Evolutionary conservation across 1,284 basidiomycete genomes (phyloP), one percentile per base, ranked within the genome.

Genomic region (Lentinus polychrous): DNA sequence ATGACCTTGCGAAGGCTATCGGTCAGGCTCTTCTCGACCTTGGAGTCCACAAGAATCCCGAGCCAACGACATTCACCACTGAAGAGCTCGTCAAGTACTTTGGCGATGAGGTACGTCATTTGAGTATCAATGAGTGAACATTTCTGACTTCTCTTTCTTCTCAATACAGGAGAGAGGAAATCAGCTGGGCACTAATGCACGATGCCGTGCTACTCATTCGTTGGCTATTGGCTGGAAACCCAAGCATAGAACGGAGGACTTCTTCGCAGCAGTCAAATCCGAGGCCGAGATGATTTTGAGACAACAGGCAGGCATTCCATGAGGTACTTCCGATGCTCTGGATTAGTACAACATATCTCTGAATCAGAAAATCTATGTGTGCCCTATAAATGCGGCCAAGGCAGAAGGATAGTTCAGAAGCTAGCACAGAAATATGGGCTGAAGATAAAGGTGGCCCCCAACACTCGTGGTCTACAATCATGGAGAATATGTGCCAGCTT

Each of bases 191-290:
- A 58, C 64, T 4, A 77, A 75, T 57, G 67, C 67, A 17, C 64
- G 74, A 17, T 67, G 64, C 36, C 60, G 66, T 4, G 70, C 66
- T 1, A 68, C 68, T 31, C 63, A 68, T 41, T 64, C 67, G 12
- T 64, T 67, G 43, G 58, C 62, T n/a, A 60, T 75, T 31, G 74
- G 73, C 2, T 71, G 68, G 69, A 61, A 58, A 43, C 62, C 68
- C 14, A 57, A 55, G 45, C 57, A 67, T 39, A 61, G 52, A 17
- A 66, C 54, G 5, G 49, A 55, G 35, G 67, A 69, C 46, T 60
- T 70, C 55, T 47, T 68, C 14, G 60, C 58, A 23, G 65, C 62
- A 36, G 56, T 70, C 43, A 60, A 60, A 43, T 51, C 59, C 8
- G 66, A 68, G 48, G 53, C 62, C 0, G 57, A 61, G 49, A 56